Evolutionary conservation across 176 grass and related monocot species (phyloP).

Genomic region (Bonia amplexicaulis): DNA sequence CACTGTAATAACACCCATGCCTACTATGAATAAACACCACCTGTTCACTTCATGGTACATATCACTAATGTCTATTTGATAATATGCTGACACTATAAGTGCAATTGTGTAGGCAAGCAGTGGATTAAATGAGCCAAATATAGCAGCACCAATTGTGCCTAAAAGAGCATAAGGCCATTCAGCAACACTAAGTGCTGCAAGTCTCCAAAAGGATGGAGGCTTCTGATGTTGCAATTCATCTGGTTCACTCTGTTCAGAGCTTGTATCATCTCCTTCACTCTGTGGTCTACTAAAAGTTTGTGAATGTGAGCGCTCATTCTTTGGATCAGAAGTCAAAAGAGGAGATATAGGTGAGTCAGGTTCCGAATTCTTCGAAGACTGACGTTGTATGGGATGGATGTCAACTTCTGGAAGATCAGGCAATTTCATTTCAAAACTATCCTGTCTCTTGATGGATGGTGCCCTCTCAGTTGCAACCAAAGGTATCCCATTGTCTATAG

Average conservation of each 20-base stretch:
- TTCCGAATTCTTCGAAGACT: slow-evolving; percentile 85
- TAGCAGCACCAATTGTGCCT: slow-evolving; percentile 89
- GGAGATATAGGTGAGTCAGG: slow-evolving; percentile 99
- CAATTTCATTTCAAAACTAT: slow-evolving; percentile 84
- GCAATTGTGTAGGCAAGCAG: slow-evolving; percentile 95
- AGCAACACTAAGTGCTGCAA: slow-evolving; percentile 83
- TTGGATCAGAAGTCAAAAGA: slow-evolving; percentile 90
- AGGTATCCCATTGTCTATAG: slow-evolving; percentile 52
- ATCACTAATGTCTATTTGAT: slow-evolving; percentile 62
- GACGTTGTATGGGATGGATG: slow-evolving; percentile 70
- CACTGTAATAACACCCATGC: slow-evolving; percentile 95
- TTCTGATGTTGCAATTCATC: slow-evolving; percentile 57
- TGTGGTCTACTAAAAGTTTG: slow-evolving; percentile 88
- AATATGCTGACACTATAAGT: slow-evolving; percentile 90
- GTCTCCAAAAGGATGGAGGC: slow-evolving; percentile 94
- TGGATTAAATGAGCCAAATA: slow-evolving; percentile 99
- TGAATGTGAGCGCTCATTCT: slow-evolving; percentile 95
- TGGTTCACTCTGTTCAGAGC: slow-evolving; percentile 62
- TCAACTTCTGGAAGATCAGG: slow-evolving; percentile 96
- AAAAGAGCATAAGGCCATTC: slow-evolving; percentile 99
- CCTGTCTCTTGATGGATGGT: slow-evolving; percentile 89
- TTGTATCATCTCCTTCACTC: slow-evolving; percentile 63
- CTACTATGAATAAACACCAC: slow-evolving; percentile 96
- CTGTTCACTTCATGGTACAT: slow-evolving; percentile 82
- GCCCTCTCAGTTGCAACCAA: slow-evolving; percentile 52